A percentile compares a stretch with the other conserved stretches of the same genome.
Evolutionary conservation across 768 basidiomycete genomes (phyloP).

Genomic region (Lactifluus piperatus): DNA sequence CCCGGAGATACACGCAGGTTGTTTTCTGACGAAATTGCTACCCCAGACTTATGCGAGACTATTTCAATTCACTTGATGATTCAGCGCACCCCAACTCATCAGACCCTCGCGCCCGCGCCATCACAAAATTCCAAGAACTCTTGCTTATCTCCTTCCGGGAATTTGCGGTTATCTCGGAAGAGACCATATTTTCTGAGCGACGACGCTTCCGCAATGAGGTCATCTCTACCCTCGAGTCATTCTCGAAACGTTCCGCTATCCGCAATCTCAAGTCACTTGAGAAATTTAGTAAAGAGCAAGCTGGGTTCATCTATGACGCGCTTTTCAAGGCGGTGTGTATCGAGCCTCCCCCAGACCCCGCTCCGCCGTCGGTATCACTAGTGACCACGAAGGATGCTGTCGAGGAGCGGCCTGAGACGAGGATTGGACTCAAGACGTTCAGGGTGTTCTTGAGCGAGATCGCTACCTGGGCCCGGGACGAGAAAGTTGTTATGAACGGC

Average conservation of each 20-base stretch:
- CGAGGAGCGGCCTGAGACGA: conserved; percentile 81
- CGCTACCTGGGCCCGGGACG: conserved; percentile 92
- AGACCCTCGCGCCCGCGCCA: conserved; percentile 85
- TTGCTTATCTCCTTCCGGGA: conserved; percentile 96
- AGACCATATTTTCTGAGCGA: conserved; percentile 82
- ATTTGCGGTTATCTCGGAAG: conserved; percentile 93
- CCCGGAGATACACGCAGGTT: neutral
- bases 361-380: conserved; percentile 41
- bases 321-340: conserved; percentile 78
- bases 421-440: conserved; percentile 82
- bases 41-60: conserved; percentile 82
- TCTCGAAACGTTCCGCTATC: conserved; percentile 85
- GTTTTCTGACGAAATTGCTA: neutral
- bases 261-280: conserved; percentile 77
- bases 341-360: conserved; percentile 48
- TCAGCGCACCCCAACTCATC: conserved; percentile 86
- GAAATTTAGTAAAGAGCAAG: conserved; percentile 80
- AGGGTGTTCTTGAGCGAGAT: conserved; percentile 85
- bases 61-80: conserved; percentile 88
- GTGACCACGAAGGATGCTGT: conserved; percentile 44
- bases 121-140: conserved; percentile 95
- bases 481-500: conserved; percentile 86
- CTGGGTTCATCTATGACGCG: conserved; percentile 85
- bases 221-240: conserved; percentile 86
- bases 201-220: conserved; percentile 82